A percentile compares a stretch with the other conserved stretches of the same genome.
These are phyloP conservation scores for Paramecium tetraurelia DNA, from an alignment of 73 alveolate species.

Conservation along the genomic window DNA sequence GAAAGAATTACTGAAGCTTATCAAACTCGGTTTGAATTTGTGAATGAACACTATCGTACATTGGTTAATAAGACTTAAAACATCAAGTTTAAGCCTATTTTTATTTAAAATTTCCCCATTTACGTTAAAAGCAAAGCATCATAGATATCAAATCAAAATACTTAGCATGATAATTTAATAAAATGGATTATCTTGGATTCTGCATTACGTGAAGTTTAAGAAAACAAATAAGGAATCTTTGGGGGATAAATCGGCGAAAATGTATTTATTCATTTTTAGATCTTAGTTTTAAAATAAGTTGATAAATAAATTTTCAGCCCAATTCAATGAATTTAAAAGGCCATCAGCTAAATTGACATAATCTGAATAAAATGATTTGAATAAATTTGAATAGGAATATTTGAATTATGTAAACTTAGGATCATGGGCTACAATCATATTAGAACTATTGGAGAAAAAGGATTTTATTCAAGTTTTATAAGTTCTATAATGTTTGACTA, in stretches of 20 bases:
- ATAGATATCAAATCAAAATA: background rate
- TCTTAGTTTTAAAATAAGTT: conserved; percentile 21
- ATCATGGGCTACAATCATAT: background rate
- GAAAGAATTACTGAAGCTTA: conserved; percentile 32
- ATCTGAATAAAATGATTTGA: background rate
- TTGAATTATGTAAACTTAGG: background rate
- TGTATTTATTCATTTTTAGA: background rate
- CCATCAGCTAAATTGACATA: background rate
- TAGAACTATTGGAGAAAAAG: background rate
- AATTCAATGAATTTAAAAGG: conserved; percentile 34
- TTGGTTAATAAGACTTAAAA: background rate
- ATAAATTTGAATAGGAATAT: background rate
- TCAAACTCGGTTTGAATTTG: conserved; percentile 14
- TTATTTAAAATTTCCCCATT: background rate
- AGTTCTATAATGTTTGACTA: background rate
- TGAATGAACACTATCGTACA: conserved; percentile 21
- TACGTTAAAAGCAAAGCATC: background rate
- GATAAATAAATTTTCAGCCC: background rate
- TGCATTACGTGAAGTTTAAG: conserved; percentile 45
- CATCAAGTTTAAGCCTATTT: background rate
- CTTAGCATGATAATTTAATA: conserved; percentile 26
- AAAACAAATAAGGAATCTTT: background rate
- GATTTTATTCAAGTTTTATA: background rate
- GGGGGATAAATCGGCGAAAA: background rate
- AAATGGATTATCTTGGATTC: conserved; percentile 57